Conservation (phyloP, 495 filamentous ascomycete genomes). For the Podospora pseudocomata region DNA sequence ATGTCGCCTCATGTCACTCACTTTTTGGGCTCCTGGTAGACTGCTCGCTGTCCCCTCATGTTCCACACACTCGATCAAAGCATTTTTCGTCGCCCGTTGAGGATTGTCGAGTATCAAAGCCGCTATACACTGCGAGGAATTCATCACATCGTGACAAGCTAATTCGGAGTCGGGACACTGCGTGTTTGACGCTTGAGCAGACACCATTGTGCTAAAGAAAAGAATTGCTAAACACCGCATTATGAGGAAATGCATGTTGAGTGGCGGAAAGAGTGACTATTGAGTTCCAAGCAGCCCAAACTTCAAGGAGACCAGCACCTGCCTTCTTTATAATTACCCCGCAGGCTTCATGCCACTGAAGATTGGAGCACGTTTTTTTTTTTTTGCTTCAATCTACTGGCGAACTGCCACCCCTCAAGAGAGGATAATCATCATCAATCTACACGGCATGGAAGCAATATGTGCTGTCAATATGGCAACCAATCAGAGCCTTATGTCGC, state of each 20-base stretch:
- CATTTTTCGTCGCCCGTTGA: not conserved
- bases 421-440: not conserved
- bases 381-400: not conserved
- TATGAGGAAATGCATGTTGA: not conserved
- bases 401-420: not conserved
- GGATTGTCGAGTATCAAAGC: not conserved
- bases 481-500: not conserved
- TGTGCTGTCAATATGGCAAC: not conserved
- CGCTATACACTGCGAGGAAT: not conserved
- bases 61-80: not conserved
- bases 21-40: not conserved
- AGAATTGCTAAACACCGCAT: not conserved
- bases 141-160: slow-evolving; percentile 7
- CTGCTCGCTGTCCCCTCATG: slow-evolving; percentile 9
- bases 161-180: not conserved
- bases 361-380: not conserved
- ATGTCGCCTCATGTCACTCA: not conserved
- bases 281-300: not conserved
- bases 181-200: not conserved
- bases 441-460: not conserved
- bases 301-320: not conserved
- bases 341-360: not conserved
- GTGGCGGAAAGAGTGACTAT: not conserved
- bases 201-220: not conserved
- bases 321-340: not conserved